Percentiles rank a stretch among this genome's conserved stretches.
Conservation (phyloP, 495 filamentous ascomycete genomes). For the Rhypophila decipiens region DNA sequence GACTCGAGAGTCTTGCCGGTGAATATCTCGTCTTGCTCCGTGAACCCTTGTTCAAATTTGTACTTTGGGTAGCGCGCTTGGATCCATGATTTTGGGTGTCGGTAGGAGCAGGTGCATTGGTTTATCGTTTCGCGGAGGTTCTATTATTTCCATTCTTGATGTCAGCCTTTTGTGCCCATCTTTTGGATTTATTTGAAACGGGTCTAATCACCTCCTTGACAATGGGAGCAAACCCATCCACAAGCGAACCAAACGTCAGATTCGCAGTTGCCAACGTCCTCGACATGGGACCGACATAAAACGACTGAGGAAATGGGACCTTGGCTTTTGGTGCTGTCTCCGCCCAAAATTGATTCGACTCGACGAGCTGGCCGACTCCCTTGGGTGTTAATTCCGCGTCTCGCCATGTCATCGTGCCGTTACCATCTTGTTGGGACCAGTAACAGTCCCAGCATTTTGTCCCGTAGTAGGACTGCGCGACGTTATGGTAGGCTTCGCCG, state of each 20-base stretch:
- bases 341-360: not conserved
- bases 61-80: not conserved
- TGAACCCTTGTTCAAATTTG: not conserved
- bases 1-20: not conserved
- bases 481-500: too few species aligned
- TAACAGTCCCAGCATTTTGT: constrained; percentile 3
- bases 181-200: not conserved
- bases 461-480: too few species aligned
- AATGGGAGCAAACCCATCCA: not conserved
- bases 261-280: not conserved
- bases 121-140: constrained; percentile 3
- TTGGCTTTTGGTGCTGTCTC: not conserved
- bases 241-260: not conserved
- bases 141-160: too few species aligned
- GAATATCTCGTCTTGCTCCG: not conserved
- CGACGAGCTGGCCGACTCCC: not conserved
- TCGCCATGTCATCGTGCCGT: not conserved
- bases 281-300: constrained; percentile 4
- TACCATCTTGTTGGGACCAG: constrained; percentile 1
- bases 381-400: constrained; percentile 2
- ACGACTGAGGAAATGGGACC: not conserved
- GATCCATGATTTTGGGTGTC: constrained; percentile 1
- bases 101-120: constrained; percentile 1
- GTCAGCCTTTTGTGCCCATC: too few species aligned
- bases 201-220: not conserved